phyloP scores from a whole-genome alignment of 805 yeast species.

The Naumovozyma dairenensis region DNA sequence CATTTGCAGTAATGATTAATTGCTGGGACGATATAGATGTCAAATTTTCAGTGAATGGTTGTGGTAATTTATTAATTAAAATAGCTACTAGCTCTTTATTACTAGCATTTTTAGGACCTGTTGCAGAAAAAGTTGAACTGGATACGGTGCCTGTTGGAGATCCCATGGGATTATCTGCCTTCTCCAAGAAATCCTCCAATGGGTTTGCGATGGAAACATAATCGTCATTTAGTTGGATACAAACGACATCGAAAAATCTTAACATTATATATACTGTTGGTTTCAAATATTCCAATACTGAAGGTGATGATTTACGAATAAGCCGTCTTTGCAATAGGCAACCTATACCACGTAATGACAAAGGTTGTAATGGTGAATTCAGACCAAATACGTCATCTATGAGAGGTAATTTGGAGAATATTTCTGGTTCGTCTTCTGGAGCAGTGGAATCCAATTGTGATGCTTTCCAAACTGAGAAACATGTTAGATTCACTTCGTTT shows the following conservation, averaged over 20 bases:
- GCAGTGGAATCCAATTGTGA: not conserved
- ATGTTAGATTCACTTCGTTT: conserved; percentile 16
- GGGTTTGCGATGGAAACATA: conserved; percentile 22
- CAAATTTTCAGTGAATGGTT: conserved; percentile 11
- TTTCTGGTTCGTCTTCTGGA: not conserved
- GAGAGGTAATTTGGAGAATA: conserved; percentile 13
- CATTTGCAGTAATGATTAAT: conserved; percentile 6
- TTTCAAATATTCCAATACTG: conserved; percentile 11
- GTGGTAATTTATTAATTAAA: conserved; percentile 12
- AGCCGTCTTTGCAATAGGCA: conserved; percentile 12
- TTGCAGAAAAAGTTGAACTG: conserved; percentile 15
- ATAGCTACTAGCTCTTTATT: conserved; percentile 12
- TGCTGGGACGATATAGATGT: conserved; percentile 6
- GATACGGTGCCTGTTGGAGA: conserved; percentile 12
- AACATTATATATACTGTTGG: conserved; percentile 23
- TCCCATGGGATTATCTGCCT: conserved; percentile 14
- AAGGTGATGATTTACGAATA: conserved; percentile 6
- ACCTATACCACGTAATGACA: conserved; percentile 26
- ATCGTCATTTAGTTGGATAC: conserved; percentile 17
- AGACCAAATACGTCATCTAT: conserved; percentile 25
- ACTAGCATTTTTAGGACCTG: conserved; percentile 2
- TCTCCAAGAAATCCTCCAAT: conserved; percentile 15
- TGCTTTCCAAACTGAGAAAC: conserved; percentile 9
- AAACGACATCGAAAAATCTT: conserved; percentile 22
- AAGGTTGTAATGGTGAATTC: conserved; percentile 18